Base-by-base conservation (phyloP, 768 basidiomycete genomes). In the Suillus sp. region DNA sequence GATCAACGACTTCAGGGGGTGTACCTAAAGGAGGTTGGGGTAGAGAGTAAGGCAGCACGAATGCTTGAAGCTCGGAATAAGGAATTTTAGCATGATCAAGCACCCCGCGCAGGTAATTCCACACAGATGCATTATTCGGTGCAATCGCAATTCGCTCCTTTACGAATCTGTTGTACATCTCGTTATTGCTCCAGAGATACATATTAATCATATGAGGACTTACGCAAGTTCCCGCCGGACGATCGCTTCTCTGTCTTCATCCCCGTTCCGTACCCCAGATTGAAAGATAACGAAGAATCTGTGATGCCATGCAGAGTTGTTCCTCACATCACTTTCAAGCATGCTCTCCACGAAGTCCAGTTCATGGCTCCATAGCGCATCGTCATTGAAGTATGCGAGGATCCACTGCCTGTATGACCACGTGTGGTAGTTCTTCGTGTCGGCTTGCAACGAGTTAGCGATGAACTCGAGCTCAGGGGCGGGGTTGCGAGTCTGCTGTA, bases 351-450 rank as follows among this genome's bases (percentile, higher is more conserved):
- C 81, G 67, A 89, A 95, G 50, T 85, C 81, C n/a, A 92, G 78
- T 76, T 96, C 95, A 16, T 80, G 82, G 1, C 66, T 77, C 92
- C 92, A 95, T 65, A 94, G 68, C n/a, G 76, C 81, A 40, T 84
- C 81, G 62, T 88, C 82, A 68, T 89, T 87, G 80, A 96, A 96
- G 72, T 90, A 86, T 10, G 92, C 89, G 48, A 97, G 86, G 14
- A 95, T 75, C 95, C 95, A 98, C 74, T 99, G 96, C 8, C 96
- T 85, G 76, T 98, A 96, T 9, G 93, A 92, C 97, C 97, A 99
- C 0, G 97, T 99, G 75, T 99, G 96, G 75, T 99, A 99, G 79
- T 99, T 99, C 84, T 99, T 99, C 51, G 86, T 77, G 72, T 99
- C 97, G 25, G 77, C 82, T 9, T 84, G 78, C 35, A 99, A 84